Evolutionary conservation across 2,329 filamentous ascomycete genomes (phyloP), one percentile per base, ranked within the genome.

Genomic region (Dactylonectria macrodidyma): DNA sequence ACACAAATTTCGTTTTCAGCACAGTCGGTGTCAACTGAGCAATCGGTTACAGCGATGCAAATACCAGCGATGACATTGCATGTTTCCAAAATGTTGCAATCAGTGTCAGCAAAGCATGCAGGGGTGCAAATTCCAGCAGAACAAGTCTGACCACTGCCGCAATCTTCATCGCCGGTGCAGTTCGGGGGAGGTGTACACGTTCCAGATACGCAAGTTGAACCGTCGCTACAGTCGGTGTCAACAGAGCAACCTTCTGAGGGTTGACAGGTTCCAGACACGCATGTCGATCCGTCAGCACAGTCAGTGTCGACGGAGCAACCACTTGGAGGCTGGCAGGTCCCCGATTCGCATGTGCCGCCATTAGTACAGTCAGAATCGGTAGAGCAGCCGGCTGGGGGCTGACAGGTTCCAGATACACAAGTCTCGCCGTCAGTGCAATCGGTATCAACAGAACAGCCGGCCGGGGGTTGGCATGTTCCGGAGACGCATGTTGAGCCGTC

Each of bases 61-160:
- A 52, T 52, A 10, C 16, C 30, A 5, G 26, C 7, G 7, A 14
- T 11, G 5, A 16, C 16, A 4, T 2, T 12, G 12, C 38, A 41
- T 4, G 11, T 41, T 16, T 41, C 38, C 3, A 2, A 2, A 41
- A 1, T 12, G 5, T 4, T 11, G 38, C 38, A 41, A 41, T 41
- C 38, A 41, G 38, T 41, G 16, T 41, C 38, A 19, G 51, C 50
- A 1, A 41, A 41, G 5, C 60, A 62, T 12, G 30, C n/a, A 22
- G 51, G 22, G 52, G 51, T 22, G 56, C 60, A 62, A 8, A 48
- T 44, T 1, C 60, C 60, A 22, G 51, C n/a, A 1, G 51, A 44
- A 12, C 62, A 65, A n/a, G 30, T 48, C 8, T 55, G 36, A 2
- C 48, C 50, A 6, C 26, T n/a, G 12, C 22, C 38, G 26, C 63